Evolutionary conservation across 1,284 basidiomycete species (phyloP).

Genomic region (Xanthoconium separans): DNA sequence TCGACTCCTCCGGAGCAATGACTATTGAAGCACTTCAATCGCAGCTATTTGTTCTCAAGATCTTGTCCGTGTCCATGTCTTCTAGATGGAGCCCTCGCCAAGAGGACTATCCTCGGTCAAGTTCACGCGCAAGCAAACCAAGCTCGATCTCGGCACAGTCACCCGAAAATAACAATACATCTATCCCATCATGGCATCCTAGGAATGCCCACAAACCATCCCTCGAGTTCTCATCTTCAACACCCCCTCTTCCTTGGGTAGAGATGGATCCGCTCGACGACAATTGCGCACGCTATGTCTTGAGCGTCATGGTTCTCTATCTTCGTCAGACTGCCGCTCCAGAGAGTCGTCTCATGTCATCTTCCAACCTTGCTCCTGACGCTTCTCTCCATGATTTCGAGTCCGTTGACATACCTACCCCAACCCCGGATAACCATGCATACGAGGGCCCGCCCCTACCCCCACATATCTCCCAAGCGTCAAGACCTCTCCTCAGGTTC

Average conservation of each 20-base stretch:
- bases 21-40: slow-evolving; percentile 82
- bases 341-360: slow-evolving; percentile 59
- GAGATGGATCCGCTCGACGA: slow-evolving; percentile 85
- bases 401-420: slow-evolving; percentile 46
- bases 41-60: slow-evolving; percentile 86
- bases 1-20: slow-evolving; percentile 50
- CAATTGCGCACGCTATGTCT: slow-evolving; percentile 80
- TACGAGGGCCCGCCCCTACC: slow-evolving; percentile 29
- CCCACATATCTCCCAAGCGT: slow-evolving; percentile 30
- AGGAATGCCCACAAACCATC: slow-evolving; percentile 37
- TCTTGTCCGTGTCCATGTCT: slow-evolving; percentile 76
- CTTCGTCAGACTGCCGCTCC: slow-evolving; percentile 69
- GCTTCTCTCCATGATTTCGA: slow-evolving; percentile 72
- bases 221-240: slow-evolving; percentile 38
- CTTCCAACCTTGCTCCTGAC: slow-evolving; percentile 63
- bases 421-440: slow-evolving; percentile 21
- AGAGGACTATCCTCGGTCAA: slow-evolving; percentile 38
- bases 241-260: slow-evolving; percentile 44
- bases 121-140: slow-evolving; percentile 42
- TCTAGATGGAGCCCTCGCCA: slow-evolving; percentile 65
- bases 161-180: slow-evolving; percentile 10
- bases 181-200: slow-evolving; percentile 30
- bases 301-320: slow-evolving; percentile 81
- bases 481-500: slow-evolving; percentile 30
- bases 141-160: slow-evolving; percentile 25